These are phyloP conservation scores for Hirschfeldia incana DNA, from an alignment of 345 rosid species.

Conservation along the genomic window DNA sequence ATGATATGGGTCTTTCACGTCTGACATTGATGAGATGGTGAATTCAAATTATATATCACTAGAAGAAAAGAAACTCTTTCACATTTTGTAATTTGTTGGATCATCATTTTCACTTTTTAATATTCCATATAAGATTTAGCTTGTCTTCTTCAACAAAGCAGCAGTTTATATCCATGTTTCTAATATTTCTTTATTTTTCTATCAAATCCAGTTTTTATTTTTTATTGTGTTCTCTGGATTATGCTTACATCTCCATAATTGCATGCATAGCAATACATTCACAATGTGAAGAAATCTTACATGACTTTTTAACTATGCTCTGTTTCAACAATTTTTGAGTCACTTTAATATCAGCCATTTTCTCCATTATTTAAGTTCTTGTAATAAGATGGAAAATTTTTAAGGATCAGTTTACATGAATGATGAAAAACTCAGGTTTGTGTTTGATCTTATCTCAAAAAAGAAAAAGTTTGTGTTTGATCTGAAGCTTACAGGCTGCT, in stretches of 20 bases:
- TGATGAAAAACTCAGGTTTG: conserved; percentile 19
- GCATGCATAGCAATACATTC: conserved; percentile 28
- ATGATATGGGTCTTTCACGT: conserved; percentile 38
- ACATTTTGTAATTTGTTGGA: conserved; percentile 37
- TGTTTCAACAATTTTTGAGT: not conserved
- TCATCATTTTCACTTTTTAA: conserved; percentile 24
- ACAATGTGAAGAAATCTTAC: conserved; percentile 6
- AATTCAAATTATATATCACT: conserved; percentile 25
- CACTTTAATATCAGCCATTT: not conserved
- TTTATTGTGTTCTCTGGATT: not conserved
- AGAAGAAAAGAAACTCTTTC: not conserved
- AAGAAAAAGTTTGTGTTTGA: not conserved
- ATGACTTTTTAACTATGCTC: conserved; percentile 17
- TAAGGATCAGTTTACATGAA: not conserved
- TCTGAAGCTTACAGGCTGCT: conserved; percentile 9
- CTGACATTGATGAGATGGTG: conserved; percentile 40
- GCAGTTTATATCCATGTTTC: conserved; percentile 53
- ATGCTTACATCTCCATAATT: conserved; percentile 15
- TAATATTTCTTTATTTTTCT: conserved; percentile 26
- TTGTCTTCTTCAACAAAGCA: conserved; percentile 49
- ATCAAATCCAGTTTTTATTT: not conserved
- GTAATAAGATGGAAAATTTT: not conserved
- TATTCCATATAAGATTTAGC: conserved; percentile 34
- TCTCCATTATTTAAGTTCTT: not conserved
- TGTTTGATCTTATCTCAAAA: not conserved